Percentiles rank a stretch among this genome's conserved stretches.
Conservation (phyloP, 106 monocot species). For the Dactylorhiza incarnata region DNA sequence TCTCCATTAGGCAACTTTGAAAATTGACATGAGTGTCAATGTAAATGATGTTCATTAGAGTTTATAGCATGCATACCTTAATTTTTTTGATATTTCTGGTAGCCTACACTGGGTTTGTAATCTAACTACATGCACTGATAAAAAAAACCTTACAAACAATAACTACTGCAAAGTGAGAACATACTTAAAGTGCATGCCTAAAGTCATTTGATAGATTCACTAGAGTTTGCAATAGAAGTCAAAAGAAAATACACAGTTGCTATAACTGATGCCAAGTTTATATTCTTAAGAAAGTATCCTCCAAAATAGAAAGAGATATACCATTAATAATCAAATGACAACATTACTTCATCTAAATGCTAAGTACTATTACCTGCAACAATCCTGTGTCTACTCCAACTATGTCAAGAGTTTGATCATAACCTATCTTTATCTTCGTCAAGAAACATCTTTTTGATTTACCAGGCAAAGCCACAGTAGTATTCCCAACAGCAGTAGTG, state of each 20-base stretch:
- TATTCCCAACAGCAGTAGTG: constrained; percentile 1
- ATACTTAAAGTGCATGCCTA: background rate
- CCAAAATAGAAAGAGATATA: background rate
- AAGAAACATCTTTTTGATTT: constrained; percentile 1
- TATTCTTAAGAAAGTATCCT: background rate
- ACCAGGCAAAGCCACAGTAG: background rate
- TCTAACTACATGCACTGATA: background rate
- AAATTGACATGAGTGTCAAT: background rate
- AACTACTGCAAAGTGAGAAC: background rate
- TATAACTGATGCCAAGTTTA: background rate
- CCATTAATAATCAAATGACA: background rate
- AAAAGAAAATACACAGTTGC: too few species aligned
- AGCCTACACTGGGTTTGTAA: background rate
- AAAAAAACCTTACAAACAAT: background rate
- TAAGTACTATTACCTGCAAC: background rate
- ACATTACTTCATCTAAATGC: background rate
- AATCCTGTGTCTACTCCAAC: constrained; percentile 1
- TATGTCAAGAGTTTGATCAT: constrained; percentile 5
- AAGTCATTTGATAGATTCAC: background rate
- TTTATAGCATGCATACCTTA: background rate
- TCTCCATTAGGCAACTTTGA: background rate
- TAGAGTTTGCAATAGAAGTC: too few species aligned
- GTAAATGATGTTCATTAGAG: background rate
- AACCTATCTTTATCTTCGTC: constrained; percentile 7
- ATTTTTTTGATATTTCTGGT: background rate